Percentiles rank a stretch among this genome's conserved stretches.
Evolutionary conservation across 2,329 filamentous ascomycete genomes (phyloP).

Genomic region (Xylaria sp.): DNA sequence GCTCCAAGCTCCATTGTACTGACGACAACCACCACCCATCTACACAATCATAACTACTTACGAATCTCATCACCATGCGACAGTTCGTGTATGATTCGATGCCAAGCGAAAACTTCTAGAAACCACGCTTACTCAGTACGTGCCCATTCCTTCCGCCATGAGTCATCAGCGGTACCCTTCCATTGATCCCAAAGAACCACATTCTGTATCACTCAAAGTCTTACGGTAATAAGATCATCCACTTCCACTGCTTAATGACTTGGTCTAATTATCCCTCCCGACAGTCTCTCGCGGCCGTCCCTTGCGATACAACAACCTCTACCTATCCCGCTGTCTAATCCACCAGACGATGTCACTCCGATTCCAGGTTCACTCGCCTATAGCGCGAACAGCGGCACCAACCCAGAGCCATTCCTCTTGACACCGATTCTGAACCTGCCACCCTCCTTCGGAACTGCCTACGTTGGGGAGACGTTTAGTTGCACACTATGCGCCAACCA

Average conservation of each 20-base stretch:
- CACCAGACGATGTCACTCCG: slow-evolving; percentile 55
- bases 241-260: neutral
- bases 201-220: slow-evolving; percentile 82
- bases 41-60: neutral
- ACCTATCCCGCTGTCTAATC: slow-evolving; percentile 55
- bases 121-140: slow-evolving; percentile 16
- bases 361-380: slow-evolving; percentile 79
- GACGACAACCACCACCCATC: neutral
- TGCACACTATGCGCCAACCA: slow-evolving; percentile 98
- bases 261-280: slow-evolving; percentile 12
- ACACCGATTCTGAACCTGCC: slow-evolving; percentile 82
- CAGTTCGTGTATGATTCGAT: slow-evolving; percentile 15
- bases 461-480: slow-evolving; percentile 93
- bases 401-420: slow-evolving; percentile 67
- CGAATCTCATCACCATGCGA: slow-evolving; percentile 29
- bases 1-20: slow-evolving; percentile 12
- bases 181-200: slow-evolving; percentile 76
- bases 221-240: slow-evolving; percentile 63
- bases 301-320: slow-evolving; percentile 77
- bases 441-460: slow-evolving; percentile 90
- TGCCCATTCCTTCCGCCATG: slow-evolving; percentile 53
- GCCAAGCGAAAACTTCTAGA: slow-evolving; percentile 9
- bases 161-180: slow-evolving; percentile 69
- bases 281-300: slow-evolving; percentile 83
- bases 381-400: slow-evolving; percentile 57